Evolutionary conservation across 441 rosid species (phyloP).

Genomic region (Viola pubescens): DNA sequence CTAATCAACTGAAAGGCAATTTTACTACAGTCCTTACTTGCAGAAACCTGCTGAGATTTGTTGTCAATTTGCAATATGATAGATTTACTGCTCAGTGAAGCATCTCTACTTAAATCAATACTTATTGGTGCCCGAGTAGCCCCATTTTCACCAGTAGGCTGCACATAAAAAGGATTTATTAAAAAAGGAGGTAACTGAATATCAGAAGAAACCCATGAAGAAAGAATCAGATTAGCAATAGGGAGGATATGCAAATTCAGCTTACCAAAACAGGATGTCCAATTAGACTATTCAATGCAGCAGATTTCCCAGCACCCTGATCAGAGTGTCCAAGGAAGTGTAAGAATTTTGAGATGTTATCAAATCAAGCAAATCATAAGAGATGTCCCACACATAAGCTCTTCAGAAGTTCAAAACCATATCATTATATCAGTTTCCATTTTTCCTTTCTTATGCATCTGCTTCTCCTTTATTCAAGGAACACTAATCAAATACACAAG

Average conservation of each 20-base stretch:
- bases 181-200: neutral
- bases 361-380: neutral
- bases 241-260: conserved; percentile 2
- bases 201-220: no score
- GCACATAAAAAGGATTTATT: conserved; percentile 15
- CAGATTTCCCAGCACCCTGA: conserved; percentile 98
- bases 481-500: neutral
- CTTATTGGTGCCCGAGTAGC: conserved; percentile 95
- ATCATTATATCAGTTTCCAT: neutral
- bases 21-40: conserved; percentile 47
- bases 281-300: conserved; percentile 75
- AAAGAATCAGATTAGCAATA: no score
- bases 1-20: conserved; percentile 13
- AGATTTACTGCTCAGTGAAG: conserved; percentile 62
- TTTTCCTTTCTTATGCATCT: neutral
- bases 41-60: conserved; percentile 81
- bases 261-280: conserved; percentile 94
- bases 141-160: conserved; percentile 98
- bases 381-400: neutral
- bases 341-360: neutral
- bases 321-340: conserved; percentile 10
- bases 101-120: conserved; percentile 58
- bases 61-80: conserved; percentile 71
- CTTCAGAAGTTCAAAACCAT: neutral
- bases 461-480: neutral